Conservation (phyloP, 176 grass and related monocot species). For the Triticum timopheevii region DNA sequence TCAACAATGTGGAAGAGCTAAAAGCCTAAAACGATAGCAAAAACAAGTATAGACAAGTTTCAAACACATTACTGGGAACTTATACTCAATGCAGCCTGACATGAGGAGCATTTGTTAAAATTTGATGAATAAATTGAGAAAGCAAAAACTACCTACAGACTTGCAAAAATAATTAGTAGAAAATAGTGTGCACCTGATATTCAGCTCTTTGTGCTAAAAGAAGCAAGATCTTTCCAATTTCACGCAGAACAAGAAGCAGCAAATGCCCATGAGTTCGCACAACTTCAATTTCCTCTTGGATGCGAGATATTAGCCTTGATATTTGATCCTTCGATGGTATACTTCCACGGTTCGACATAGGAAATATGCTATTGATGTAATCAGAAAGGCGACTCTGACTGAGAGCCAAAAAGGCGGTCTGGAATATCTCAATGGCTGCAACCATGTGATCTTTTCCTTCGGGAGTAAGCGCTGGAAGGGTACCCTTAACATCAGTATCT, state of each 20-base stretch:
- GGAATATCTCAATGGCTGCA: slow-evolving; percentile 82
- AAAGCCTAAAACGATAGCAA: neutral
- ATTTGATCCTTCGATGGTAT: slow-evolving; percentile 99
- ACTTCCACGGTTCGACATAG: slow-evolving; percentile 75
- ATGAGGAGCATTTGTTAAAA: slow-evolving; percentile 2
- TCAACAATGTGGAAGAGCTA: neutral
- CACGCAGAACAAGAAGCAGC: slow-evolving; percentile 76
- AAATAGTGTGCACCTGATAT: slow-evolving; percentile 72
- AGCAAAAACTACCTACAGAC: slow-evolving; percentile 8
- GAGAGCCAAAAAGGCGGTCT: slow-evolving; percentile 77
- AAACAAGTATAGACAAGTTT: slow-evolving; percentile 8
- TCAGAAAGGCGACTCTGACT: slow-evolving; percentile 89
- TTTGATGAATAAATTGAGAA: neutral
- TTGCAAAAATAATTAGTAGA: slow-evolving; percentile 27
- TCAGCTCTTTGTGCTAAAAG: slow-evolving; percentile 89
- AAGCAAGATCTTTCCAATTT: slow-evolving; percentile 83
- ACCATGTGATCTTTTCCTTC: slow-evolving; percentile 86
- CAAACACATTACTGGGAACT: neutral
- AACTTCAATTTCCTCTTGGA: slow-evolving; percentile 98
- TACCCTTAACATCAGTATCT: slow-evolving; percentile 91
- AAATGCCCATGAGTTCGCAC: slow-evolving; percentile 90
- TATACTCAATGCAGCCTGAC: neutral
- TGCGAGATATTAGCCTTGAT: slow-evolving; percentile 85
- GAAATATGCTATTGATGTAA: slow-evolving; percentile 95
- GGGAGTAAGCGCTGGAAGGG: slow-evolving; percentile 67